phyloP scores from a whole-genome alignment of 2,329 filamentous ascomycete genomes.

The Clonostachys chloroleuca region DNA sequence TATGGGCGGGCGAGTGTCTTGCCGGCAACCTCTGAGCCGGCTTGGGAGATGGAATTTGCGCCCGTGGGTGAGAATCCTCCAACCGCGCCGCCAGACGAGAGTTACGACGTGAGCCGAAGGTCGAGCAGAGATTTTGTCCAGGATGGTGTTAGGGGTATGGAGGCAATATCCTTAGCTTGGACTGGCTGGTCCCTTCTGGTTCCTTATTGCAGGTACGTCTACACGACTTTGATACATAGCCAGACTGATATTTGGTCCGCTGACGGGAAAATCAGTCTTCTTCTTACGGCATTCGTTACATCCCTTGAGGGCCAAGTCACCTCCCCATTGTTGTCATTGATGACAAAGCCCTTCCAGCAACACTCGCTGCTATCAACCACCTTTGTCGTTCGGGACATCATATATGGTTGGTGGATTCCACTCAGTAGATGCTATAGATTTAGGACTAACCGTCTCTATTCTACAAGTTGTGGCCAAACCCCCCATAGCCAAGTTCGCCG shows the following conservation, averaged over 20 bases:
- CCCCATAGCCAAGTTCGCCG: slow-evolving; percentile 52
- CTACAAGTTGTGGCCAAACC: slow-evolving; percentile 8
- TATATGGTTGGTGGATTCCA: slow-evolving; percentile 37
- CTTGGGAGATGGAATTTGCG: too few relatives aligned
- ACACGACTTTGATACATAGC: not conserved
- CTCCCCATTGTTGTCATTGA: slow-evolving; percentile 12
- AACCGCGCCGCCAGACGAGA: too few relatives aligned
- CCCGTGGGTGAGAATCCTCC: too few relatives aligned
- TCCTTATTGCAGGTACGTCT: slow-evolving; percentile 6
- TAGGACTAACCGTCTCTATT: too few relatives aligned
- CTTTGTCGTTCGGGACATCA: slow-evolving; percentile 37
- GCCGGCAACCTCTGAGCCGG: too few relatives aligned
- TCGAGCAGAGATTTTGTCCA: not conserved
- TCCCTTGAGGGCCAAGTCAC: slow-evolving; percentile 13
- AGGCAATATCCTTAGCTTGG: slow-evolving; percentile 13
- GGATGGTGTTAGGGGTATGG: slow-evolving; percentile 13
- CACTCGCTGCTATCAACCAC: slow-evolving; percentile 42
- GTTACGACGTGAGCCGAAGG: too few relatives aligned
- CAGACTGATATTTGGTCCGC: not conserved
- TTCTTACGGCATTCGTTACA: slow-evolving; percentile 12
- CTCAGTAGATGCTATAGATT: too few relatives aligned
- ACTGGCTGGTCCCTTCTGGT: slow-evolving; percentile 5
- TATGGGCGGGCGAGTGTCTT: too few relatives aligned
- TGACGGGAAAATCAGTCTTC: slow-evolving; percentile 5
- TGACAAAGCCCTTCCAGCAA: slow-evolving; percentile 25